Percentiles rank a stretch among this genome's conserved stretches.
Conservation (phyloP, 2,329 filamentous ascomycete species). For the Colletotrichum sp. region DNA sequence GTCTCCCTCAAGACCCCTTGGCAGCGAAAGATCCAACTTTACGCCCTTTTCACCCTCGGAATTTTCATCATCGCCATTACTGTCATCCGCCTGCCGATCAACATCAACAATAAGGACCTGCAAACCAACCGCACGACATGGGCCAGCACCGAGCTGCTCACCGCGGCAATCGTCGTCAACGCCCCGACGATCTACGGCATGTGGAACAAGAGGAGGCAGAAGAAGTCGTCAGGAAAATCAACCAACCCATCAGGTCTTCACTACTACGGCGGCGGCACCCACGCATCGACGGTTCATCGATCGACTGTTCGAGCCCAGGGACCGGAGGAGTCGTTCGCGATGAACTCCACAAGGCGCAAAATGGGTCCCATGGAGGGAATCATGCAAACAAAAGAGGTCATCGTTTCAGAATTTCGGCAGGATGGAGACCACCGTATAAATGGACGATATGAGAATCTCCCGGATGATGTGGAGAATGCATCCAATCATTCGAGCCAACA, state of each 20-base stretch:
- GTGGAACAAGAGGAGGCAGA: slow-evolving; percentile 31
- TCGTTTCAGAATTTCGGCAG: slow-evolving; percentile 15
- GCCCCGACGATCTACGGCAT: slow-evolving; percentile 39
- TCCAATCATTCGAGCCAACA: slow-evolving; percentile 6
- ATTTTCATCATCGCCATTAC: slow-evolving; percentile 44
- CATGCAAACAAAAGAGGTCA: slow-evolving; percentile 18
- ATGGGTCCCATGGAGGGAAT: slow-evolving; percentile 13
- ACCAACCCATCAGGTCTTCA: slow-evolving; percentile 3
- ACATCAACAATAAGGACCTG: slow-evolving; percentile 34
- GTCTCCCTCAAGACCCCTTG: slow-evolving; percentile 30
- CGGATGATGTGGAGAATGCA: slow-evolving; percentile 9
- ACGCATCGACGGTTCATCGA: slow-evolving; percentile 5
- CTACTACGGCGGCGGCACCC: slow-evolving; percentile 5
- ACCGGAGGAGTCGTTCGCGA: not conserved
- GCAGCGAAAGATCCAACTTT: slow-evolving; percentile 34
- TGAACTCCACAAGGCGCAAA: slow-evolving; percentile 1
- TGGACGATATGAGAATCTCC: slow-evolving; percentile 6
- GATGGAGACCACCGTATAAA: not conserved
- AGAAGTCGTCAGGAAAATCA: slow-evolving; percentile 25
- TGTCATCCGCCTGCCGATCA: slow-evolving; percentile 41
- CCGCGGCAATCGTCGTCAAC: slow-evolving; percentile 37
- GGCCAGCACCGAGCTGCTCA: slow-evolving; percentile 39
- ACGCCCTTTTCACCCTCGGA: slow-evolving; percentile 39
- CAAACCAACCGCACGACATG: slow-evolving; percentile 41
- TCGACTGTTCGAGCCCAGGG: not conserved